A percentile compares a stretch with the other conserved stretches of the same genome.
Evolutionary conservation across 257 asterid species (phyloP).

Genomic region (Solanum boliviense): DNA sequence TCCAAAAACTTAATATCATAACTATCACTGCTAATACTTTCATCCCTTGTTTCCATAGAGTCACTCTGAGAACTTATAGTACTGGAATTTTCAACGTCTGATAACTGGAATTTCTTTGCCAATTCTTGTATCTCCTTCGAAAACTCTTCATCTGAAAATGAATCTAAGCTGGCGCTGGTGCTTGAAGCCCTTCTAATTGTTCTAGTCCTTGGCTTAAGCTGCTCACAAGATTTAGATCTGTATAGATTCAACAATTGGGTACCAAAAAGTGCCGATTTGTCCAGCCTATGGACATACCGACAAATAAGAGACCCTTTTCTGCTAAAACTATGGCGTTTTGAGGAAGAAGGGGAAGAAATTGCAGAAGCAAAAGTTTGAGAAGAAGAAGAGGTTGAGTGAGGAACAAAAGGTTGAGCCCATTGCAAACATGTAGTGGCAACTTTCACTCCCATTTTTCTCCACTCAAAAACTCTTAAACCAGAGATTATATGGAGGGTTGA

Average conservation of each 20-base stretch:
- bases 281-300: conserved; percentile 12
- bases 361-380: conserved; percentile 59
- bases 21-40: background rate
- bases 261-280: conserved; percentile 26
- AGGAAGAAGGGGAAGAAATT: conserved; percentile 32
- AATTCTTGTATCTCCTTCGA: conserved; percentile 45
- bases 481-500: background rate
- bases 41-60: background rate
- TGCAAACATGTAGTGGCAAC: conserved; percentile 48
- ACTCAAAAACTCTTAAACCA: background rate
- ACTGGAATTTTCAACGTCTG: conserved; percentile 11
- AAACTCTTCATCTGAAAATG: conserved; percentile 82
- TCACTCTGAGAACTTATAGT: background rate
- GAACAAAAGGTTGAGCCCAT: conserved; percentile 59
- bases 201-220: conserved; percentile 12
- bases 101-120: conserved; percentile 26
- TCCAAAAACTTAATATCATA: conserved; percentile 14
- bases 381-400: conserved; percentile 48
- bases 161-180: conserved; percentile 29
- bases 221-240: conserved; percentile 39
- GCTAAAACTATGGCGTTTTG: conserved; percentile 29
- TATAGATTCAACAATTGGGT: conserved; percentile 20
- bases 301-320: conserved; percentile 43
- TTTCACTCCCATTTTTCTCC: conserved; percentile 47
- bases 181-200: conserved; percentile 32